Conservation (phyloP, 2,329 filamentous ascomycete species). For the Neofusicoccum parvum region DNA sequence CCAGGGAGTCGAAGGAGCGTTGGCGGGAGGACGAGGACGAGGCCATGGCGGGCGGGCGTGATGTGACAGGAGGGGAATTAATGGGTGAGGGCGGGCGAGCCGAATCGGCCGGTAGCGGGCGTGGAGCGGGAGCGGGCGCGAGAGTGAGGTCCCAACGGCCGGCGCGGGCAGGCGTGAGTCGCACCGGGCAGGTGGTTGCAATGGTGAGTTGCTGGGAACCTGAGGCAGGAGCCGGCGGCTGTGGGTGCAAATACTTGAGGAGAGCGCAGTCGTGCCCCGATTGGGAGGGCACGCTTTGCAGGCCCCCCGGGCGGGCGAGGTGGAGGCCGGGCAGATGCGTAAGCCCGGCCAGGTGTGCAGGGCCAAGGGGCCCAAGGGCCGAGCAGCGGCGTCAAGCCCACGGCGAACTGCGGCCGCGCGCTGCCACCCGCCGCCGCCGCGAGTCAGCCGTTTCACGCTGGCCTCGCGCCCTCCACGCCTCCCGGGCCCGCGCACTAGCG, state of each 20-base stretch:
- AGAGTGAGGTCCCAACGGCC: background rate
- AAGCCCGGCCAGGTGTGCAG: background rate
- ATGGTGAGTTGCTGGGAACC: background rate
- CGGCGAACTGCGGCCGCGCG: too few relatives aligned
- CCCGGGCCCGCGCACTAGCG: background rate
- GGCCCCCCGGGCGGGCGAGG: slow-evolving; percentile 5
- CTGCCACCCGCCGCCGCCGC: background rate
- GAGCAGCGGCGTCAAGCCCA: too few relatives aligned
- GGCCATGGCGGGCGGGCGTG: slow-evolving; percentile 3
- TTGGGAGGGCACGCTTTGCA: background rate
- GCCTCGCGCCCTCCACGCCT: background rate
- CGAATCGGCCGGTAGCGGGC: background rate
- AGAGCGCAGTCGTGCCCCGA: background rate
- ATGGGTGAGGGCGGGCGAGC: background rate
- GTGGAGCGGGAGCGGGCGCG: background rate
- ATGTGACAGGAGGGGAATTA: background rate
- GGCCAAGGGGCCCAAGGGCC: too few relatives aligned
- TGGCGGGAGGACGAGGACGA: slow-evolving; percentile 20
- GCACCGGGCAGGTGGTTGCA: background rate
- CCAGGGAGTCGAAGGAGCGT: slow-evolving; percentile 21
- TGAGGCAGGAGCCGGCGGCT: background rate
- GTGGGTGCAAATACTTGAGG: slow-evolving; percentile 2
- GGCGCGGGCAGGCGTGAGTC: slow-evolving; percentile 3
- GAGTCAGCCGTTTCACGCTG: background rate
- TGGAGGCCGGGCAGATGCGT: slow-evolving; percentile 5